phyloP scores from a whole-genome alignment of 768 basidiomycete species.

The Pleurotus tuoliensis region DNA sequence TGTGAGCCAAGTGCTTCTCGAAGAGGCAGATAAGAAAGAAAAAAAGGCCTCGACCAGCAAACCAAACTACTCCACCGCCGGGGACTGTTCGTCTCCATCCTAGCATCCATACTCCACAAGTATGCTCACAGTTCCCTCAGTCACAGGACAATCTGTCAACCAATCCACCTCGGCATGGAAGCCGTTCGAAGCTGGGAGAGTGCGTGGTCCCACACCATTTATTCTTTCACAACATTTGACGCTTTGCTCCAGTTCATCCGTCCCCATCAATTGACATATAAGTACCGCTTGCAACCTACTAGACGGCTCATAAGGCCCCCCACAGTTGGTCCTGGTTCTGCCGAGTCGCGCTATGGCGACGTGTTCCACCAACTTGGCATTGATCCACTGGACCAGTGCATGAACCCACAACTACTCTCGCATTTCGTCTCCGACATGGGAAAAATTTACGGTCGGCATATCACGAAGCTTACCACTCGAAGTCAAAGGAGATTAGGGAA shows the following conservation, averaged over 20 bases:
- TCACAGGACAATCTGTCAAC: neutral
- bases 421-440: slow-evolving; percentile 70
- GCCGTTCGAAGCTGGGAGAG: slow-evolving; percentile 8
- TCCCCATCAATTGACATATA: slow-evolving; percentile 39
- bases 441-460: slow-evolving; percentile 67
- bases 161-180: slow-evolving; percentile 6
- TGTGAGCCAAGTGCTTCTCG: slow-evolving; percentile 1
- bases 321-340: slow-evolving; percentile 52
- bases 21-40: slow-evolving; percentile 4
- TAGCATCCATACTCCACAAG: neutral
- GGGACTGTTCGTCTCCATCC: slow-evolving; percentile 4
- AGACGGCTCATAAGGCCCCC: slow-evolving; percentile 24
- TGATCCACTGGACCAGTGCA: slow-evolving; percentile 68
- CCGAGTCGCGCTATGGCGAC: slow-evolving; percentile 55
- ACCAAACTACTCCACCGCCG: neutral
- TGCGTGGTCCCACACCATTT: neutral
- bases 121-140: slow-evolving; percentile 2
- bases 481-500: slow-evolving; percentile 78
- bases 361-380: slow-evolving; percentile 67
- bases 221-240: neutral
- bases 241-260: slow-evolving; percentile 37
- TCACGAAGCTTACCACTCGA: slow-evolving; percentile 72
- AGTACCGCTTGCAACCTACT: slow-evolving; percentile 27
- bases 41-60: slow-evolving; percentile 1
- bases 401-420: slow-evolving; percentile 56